Evolutionary conservation across 2,329 filamentous ascomycete species (phyloP).

Genomic region (Zopfia rhizophila): DNA sequence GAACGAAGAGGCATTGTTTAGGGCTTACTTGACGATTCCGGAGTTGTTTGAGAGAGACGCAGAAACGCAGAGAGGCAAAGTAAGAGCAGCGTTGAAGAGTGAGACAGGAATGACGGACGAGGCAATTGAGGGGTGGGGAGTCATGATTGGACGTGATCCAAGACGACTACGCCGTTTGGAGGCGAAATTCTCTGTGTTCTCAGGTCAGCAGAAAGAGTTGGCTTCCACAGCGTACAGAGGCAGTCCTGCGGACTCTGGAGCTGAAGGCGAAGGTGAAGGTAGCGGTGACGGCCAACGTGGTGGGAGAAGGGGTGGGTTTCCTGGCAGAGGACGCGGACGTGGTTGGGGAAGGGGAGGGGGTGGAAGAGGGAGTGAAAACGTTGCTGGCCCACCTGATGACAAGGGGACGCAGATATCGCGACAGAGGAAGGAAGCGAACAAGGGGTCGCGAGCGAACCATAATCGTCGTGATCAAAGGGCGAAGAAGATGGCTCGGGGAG

Average conservation of each 20-base stretch:
- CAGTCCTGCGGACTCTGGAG: slow-evolving; percentile 64
- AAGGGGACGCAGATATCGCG: slow-evolving; percentile 77
- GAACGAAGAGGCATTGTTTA: slow-evolving; percentile 79
- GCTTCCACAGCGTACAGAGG: slow-evolving; percentile 70
- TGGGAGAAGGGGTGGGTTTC: slow-evolving; percentile 53
- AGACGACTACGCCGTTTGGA: slow-evolving; percentile 76
- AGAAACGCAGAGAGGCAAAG: slow-evolving; percentile 71
- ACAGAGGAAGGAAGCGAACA: slow-evolving; percentile 82
- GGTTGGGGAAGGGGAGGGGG: slow-evolving; percentile 47
- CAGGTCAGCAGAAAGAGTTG: slow-evolving; percentile 73
- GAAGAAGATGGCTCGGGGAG: slow-evolving; percentile 70
- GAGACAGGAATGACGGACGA: slow-evolving; percentile 93
- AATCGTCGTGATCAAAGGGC: slow-evolving; percentile 78
- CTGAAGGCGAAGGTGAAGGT: slow-evolving; percentile 61
- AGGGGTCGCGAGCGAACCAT: slow-evolving; percentile 85
- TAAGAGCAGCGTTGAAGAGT: slow-evolving; percentile 72
- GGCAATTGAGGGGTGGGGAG: slow-evolving; percentile 90
- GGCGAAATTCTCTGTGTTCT: slow-evolving; percentile 72
- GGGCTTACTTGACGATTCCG: slow-evolving; percentile 72
- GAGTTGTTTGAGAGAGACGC: slow-evolving; percentile 77
- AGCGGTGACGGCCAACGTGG: slow-evolving; percentile 58
- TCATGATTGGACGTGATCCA: slow-evolving; percentile 83
- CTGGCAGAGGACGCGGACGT: slow-evolving; percentile 48
- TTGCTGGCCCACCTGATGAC: slow-evolving; percentile 73
- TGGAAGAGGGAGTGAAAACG: slow-evolving; percentile 60